Percentiles rank a stretch among this genome's conserved stretches.
These are phyloP conservation scores for Chenopodium album DNA, from an alignment of 148 eudicot species.

Conservation along the genomic window DNA sequence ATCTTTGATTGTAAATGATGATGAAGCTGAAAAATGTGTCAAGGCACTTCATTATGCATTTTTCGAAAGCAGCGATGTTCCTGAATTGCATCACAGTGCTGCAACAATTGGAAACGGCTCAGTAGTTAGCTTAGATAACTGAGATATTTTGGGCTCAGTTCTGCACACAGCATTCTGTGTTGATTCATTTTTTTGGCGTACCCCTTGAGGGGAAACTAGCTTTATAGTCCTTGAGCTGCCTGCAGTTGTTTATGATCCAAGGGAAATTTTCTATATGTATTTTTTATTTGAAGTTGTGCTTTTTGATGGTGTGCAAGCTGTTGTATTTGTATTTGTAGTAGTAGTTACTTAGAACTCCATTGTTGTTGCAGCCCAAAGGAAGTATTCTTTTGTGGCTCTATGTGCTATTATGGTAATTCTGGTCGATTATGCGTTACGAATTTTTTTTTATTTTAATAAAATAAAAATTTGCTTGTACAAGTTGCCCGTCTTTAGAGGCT, in stretches of 20 bases:
- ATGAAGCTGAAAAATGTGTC: slow-evolving; percentile 85
- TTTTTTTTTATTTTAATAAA: too few species aligned
- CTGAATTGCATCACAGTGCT: slow-evolving; percentile 13
- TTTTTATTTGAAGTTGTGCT: neutral
- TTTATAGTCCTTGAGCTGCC: slow-evolving; percentile 7
- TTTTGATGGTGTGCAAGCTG: neutral
- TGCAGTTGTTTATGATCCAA: neutral
- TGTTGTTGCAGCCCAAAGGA: neutral
- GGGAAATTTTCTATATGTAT: neutral
- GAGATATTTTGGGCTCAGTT: neutral
- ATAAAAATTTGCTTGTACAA: too few species aligned
- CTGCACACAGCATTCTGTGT: neutral
- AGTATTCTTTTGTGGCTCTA: neutral
- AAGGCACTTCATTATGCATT: slow-evolving; percentile 83
- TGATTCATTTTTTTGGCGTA: slow-evolving; percentile 1
- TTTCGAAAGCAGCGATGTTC: slow-evolving; percentile 55
- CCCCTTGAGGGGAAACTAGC: neutral
- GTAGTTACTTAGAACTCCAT: neutral
- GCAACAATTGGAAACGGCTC: slow-evolving; percentile 27
- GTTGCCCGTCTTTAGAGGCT: too few species aligned
- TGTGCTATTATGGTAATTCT: too few species aligned
- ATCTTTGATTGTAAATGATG: slow-evolving; percentile 84
- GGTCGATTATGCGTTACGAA: too few species aligned
- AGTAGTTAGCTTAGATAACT: slow-evolving; percentile 24
- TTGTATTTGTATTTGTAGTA: neutral